Evolutionary conservation across 345 rosid genomes (phyloP).

Genomic region (Pugionium dolabratum): DNA sequence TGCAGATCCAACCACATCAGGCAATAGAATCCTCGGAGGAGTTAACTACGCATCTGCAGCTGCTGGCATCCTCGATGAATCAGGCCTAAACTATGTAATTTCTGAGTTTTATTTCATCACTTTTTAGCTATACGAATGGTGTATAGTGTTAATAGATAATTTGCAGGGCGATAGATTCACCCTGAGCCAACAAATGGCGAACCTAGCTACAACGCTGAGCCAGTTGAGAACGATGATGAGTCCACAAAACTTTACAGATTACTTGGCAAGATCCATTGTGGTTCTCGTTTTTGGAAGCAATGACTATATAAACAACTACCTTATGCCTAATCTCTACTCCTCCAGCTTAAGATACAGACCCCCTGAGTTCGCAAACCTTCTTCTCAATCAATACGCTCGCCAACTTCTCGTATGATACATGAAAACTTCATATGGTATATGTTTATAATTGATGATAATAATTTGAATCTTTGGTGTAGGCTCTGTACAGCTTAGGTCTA

Average conservation of each 20-base stretch:
- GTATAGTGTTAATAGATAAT: conserved; percentile 2
- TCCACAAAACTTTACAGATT: conserved; percentile 48
- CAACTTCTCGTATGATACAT: conserved; percentile 56
- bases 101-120: conserved; percentile 4
- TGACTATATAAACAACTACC: conserved; percentile 94
- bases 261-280: conserved; percentile 52
- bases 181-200: conserved; percentile 67
- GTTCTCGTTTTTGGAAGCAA: conserved; percentile 80
- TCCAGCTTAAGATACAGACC: conserved; percentile 60
- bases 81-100: conserved; percentile 71
- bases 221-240: conserved; percentile 56
- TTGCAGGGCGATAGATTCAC: conserved; percentile 63
- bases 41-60: conserved; percentile 91
- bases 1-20: conserved; percentile 65
- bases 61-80: conserved; percentile 82
- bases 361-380: conserved; percentile 56
- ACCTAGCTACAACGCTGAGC: conserved; percentile 63
- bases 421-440: not conserved
- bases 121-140: not conserved
- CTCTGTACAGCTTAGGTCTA: conserved; percentile 67
- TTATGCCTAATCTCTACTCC: conserved; percentile 66
- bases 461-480: conserved; percentile 40
- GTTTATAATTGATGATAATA: not conserved
- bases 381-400: conserved; percentile 58
- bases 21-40: conserved; percentile 60